Evolutionary conservation across 208 protist genomes (phyloP), one percentile per base, ranked within the genome.

Genomic region (Wallacemonas sp.): DNA sequence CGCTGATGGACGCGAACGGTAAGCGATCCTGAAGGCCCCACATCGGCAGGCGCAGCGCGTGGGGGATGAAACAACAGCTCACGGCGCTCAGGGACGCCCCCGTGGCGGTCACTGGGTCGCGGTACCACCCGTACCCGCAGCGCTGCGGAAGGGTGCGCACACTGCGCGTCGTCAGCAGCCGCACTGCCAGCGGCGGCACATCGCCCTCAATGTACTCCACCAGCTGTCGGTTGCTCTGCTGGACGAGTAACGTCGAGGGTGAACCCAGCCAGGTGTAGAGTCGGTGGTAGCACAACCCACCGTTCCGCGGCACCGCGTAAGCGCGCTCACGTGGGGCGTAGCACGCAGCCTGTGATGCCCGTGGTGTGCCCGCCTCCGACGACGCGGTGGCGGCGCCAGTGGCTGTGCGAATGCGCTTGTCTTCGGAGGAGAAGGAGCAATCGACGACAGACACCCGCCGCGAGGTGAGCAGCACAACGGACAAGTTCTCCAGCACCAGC

Each of bases 191-290:
- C 10, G 71, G 60, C 13, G 76, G 37, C 12, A 69, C n/a, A 46
- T 82, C 71, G 62, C 70, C 73, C 33, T 65, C 70, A 6, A 64
- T 66, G 67, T 78, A 64, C 68, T 78, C 71, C 54, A 78, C 34
- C 50, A 73, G 1, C 42, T 62, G 53, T 3, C 76, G 50, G 27
- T 78, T 61, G 54, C 71, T 82, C 57, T 75, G 67, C 19, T 73
- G 62, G 6, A 74, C 71, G 15, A 82, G 66, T 33, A 82, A 4
- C 17, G 46, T 68, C 42, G 60, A 65, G 4, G 76, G 76, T 1
- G 76, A 82, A 32, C 67, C 71, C 12, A 78, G 58, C 71, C 76
- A 82, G n/a, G 76, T 75, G 63, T 68, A 73, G 26, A 66, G 68
- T 9, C 71, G 66, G 10, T 64, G n/a, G 32, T 72, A 82, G 9